phyloP scores from a whole-genome alignment of 352 stramenopile genomes.

The Pythium vanterpoolii region DNA sequence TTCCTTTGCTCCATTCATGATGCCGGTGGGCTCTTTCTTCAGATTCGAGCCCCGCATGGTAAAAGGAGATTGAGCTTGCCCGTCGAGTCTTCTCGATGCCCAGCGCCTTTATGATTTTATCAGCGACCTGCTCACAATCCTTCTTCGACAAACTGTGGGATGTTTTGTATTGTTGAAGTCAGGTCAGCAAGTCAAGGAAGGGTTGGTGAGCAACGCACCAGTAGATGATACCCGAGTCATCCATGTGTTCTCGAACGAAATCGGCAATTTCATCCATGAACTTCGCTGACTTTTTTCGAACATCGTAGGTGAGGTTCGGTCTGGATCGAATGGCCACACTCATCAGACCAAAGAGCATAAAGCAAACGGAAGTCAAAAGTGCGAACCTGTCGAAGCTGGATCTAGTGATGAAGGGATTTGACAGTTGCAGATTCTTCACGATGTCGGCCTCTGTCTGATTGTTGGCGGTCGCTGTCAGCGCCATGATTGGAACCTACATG shows the following conservation, averaged over 20 bases:
- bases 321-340: conserved; percentile 23
- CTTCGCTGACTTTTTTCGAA: conserved; percentile 75
- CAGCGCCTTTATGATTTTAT: conserved; percentile 77
- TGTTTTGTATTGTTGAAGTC: neutral
- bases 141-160: conserved; percentile 79
- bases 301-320: conserved; percentile 82
- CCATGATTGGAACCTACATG: conserved; percentile 81
- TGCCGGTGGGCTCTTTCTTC: conserved; percentile 74
- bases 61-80: conserved; percentile 76
- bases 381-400: conserved; percentile 78
- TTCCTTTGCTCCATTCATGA: conserved; percentile 87
- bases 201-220: conserved; percentile 34
- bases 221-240: conserved; percentile 89
- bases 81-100: conserved; percentile 70
- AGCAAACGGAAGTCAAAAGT: neutral
- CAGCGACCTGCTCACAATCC: conserved; percentile 78
- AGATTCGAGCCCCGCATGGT: conserved; percentile 75
- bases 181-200: neutral
- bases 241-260: conserved; percentile 75
- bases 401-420: conserved; percentile 72
- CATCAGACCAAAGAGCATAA: neutral
- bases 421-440: conserved; percentile 68
- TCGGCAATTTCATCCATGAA: conserved; percentile 80
- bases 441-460: conserved; percentile 82
- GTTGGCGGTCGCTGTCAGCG: conserved; percentile 85